Evolutionary conservation across 1,284 basidiomycete genomes (phyloP).

Genomic region (Ceratobasidium sp.): DNA sequence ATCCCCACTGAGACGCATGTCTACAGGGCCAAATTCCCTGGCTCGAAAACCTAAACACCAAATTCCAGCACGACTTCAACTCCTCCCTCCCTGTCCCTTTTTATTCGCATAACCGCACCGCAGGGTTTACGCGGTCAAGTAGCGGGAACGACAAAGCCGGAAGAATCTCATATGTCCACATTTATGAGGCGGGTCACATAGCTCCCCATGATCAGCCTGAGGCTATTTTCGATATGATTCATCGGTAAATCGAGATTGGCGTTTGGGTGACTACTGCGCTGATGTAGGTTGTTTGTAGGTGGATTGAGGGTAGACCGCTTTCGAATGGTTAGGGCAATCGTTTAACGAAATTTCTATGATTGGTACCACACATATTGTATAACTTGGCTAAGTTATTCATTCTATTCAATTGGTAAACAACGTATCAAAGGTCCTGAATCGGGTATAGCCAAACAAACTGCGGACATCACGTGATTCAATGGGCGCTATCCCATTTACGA

Average conservation of each 20-base stretch:
- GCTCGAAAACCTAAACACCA: slow-evolving; percentile 46
- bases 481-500: too few relatives aligned
- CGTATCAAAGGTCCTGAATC: too few relatives aligned
- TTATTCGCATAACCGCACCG: slow-evolving; percentile 50
- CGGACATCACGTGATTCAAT: too few relatives aligned
- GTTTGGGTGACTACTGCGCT: too few relatives aligned
- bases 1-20: background rate
- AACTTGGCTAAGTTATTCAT: too few relatives aligned
- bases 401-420: too few relatives aligned
- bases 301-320: too few relatives aligned
- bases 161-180: slow-evolving; percentile 54
- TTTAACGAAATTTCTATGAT: too few relatives aligned
- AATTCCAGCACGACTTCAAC: slow-evolving; percentile 52
- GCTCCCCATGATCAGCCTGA: slow-evolving; percentile 61
- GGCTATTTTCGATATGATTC: slow-evolving; percentile 59
- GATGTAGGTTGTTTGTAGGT: too few relatives aligned
- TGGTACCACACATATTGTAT: too few relatives aligned
- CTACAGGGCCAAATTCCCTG: slow-evolving; percentile 41
- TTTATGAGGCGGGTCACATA: slow-evolving; percentile 57
- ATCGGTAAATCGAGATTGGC: slow-evolving; percentile 44
- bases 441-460: too few relatives aligned
- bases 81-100: slow-evolving; percentile 27
- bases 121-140: slow-evolving; percentile 51
- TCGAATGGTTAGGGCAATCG: too few relatives aligned
- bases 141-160: slow-evolving; percentile 52